Percentiles rank a stretch among this genome's conserved stretches.
Conservation (phyloP, 2,329 filamentous ascomycete genomes). For the Hypocrella siamensis region DNA sequence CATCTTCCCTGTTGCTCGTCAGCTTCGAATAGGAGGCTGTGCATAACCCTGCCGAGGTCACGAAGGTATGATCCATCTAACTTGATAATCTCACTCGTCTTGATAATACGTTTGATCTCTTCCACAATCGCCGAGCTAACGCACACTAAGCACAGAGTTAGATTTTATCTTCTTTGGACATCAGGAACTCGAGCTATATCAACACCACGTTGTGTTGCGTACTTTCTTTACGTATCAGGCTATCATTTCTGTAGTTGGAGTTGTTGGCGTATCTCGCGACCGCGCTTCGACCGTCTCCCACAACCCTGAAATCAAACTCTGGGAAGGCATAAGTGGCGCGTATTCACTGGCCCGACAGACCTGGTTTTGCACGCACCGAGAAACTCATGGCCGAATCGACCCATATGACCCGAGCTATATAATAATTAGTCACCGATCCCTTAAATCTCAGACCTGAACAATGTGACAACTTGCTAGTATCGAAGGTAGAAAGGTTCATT, state of each 20-base stretch:
- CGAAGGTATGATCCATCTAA: constrained; percentile 35
- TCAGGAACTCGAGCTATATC: background rate
- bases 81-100: constrained; percentile 95
- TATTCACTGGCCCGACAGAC: background rate
- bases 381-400: constrained; percentile 95
- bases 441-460: background rate
- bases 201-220: constrained; percentile 20
- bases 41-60: background rate
- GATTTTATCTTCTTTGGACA: background rate
- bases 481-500: constrained; percentile 87
- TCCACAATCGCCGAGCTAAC: constrained; percentile 81
- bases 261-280: constrained; percentile 97
- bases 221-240: constrained; percentile 98
- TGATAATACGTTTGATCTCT: constrained; percentile 95
- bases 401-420: constrained; percentile 83
- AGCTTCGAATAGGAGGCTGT: background rate
- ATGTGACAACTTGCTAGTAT: constrained; percentile 64
- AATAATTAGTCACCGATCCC: background rate
- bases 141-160: constrained; percentile 51
- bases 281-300: constrained; percentile 85
- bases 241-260: constrained; percentile 98
- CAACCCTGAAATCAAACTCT: constrained; percentile 94
- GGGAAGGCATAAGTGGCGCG: background rate
- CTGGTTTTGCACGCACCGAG: constrained; percentile 43
- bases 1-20: constrained; percentile 59